Evolutionary conservation across 139 green algal species (phyloP).

Genomic region (Closterium sp.): DNA sequence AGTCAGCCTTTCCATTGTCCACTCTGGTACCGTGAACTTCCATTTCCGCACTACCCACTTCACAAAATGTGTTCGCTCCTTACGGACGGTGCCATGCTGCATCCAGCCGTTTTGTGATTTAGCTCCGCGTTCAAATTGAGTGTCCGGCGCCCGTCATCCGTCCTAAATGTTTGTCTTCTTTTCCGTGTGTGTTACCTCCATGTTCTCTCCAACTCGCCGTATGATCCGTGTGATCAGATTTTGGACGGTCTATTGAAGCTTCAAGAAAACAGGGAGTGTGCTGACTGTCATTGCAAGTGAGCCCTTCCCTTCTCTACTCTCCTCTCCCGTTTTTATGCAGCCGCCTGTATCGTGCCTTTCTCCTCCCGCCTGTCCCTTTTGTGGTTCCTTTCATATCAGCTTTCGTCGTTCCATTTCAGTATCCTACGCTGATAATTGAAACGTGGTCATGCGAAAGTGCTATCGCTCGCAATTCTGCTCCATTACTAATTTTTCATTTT

Average conservation of each 20-base stretch:
- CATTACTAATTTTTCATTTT: background rate
- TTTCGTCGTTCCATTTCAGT: background rate
- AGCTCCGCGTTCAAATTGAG: background rate
- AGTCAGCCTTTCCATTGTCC: background rate
- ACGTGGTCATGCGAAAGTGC: background rate
- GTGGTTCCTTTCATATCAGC: background rate
- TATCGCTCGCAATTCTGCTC: too few species aligned
- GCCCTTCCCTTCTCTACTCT: background rate
- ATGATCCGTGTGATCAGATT: conserved; percentile 21
- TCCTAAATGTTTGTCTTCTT: too few species aligned
- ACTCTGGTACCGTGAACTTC: background rate
- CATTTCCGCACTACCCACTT: background rate
- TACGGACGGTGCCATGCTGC: background rate
- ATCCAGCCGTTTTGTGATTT: background rate
- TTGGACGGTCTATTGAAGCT: conserved; percentile 44
- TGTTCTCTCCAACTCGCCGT: background rate
- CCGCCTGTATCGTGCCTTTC: background rate
- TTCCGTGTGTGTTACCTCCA: background rate
- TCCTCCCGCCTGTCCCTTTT: background rate
- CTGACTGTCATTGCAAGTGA: conserved; percentile 41
- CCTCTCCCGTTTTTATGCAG: background rate
- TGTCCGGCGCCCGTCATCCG: background rate
- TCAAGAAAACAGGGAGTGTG: conserved; percentile 44
- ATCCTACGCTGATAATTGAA: background rate
- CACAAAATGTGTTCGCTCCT: background rate